A percentile compares a stretch with the other conserved stretches of the same genome.
phyloP scores from a whole-genome alignment of 169 alveolate species.

The Eimeria sp. region DNA sequence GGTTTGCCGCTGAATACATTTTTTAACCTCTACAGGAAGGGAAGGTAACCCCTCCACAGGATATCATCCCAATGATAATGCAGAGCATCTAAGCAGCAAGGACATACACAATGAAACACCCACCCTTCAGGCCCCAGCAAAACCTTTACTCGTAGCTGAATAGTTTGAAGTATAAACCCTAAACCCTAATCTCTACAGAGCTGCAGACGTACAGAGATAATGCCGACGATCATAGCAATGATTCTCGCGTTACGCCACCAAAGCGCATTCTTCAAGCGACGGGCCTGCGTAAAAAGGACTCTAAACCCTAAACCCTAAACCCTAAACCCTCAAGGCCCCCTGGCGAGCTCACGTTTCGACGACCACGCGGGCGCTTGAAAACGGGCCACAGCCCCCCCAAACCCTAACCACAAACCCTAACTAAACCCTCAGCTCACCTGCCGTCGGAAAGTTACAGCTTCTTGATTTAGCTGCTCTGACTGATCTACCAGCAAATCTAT shows the following conservation, averaged over 20 bases:
- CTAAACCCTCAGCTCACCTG: slow-evolving; percentile 31
- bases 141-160: not conserved
- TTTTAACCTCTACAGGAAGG: slow-evolving; percentile 58
- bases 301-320: not conserved
- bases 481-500: slow-evolving; percentile 75
- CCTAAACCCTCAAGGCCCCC: not conserved
- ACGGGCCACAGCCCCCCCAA: not conserved
- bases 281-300: slow-evolving; percentile 48
- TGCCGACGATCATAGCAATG: slow-evolving; percentile 42
- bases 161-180: not conserved
- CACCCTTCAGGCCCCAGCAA: not conserved
- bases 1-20: not conserved
- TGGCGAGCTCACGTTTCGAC: not conserved
- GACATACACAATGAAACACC: not conserved
- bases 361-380: not conserved
- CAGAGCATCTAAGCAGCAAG: slow-evolving; percentile 37
- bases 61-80: slow-evolving; percentile 64
- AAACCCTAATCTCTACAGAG: slow-evolving; percentile 19
- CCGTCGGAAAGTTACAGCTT: slow-evolving; percentile 49
- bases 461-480: slow-evolving; percentile 79
- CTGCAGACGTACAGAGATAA: slow-evolving; percentile 15
- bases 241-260: slow-evolving; percentile 77
- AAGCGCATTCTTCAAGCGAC: slow-evolving; percentile 71
- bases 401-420: not conserved
- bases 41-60: slow-evolving; percentile 79